A percentile compares a stretch with the other conserved stretches of the same genome.
phyloP scores from a whole-genome alignment of 2,329 filamentous ascomycete species.

The Sporothrix variecibatus region DNA sequence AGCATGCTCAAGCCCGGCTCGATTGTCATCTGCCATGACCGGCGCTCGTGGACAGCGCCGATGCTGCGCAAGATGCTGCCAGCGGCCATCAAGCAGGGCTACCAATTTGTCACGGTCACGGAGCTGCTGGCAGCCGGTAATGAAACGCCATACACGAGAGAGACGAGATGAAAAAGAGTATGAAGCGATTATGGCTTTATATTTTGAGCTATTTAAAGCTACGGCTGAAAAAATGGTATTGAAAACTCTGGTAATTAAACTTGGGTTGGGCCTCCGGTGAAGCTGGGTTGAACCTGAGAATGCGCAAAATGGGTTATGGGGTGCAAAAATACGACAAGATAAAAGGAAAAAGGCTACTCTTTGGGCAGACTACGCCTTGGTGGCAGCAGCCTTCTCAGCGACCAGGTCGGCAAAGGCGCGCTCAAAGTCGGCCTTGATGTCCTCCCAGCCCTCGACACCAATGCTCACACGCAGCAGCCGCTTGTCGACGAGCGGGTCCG shows the following conservation, averaged over 20 bases:
- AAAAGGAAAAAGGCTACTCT: no score
- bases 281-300: background rate
- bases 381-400: conserved; percentile 18
- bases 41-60: conserved; percentile 77
- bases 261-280: background rate
- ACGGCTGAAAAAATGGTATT: background rate
- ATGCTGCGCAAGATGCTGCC: conserved; percentile 76
- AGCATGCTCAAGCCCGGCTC: conserved; percentile 76
- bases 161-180: background rate
- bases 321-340: background rate
- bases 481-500: conserved; percentile 71
- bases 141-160: background rate
- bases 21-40: conserved; percentile 84
- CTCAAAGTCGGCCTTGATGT: conserved; percentile 74
- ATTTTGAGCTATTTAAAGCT: background rate
- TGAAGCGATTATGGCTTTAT: background rate
- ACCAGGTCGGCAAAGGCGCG: conserved; percentile 63
- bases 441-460: conserved; percentile 84
- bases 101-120: conserved; percentile 69
- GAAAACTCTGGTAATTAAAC: background rate
- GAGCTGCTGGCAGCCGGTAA: conserved; percentile 55
- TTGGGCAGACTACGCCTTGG: background rate
- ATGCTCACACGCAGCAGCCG: conserved; percentile 78
- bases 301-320: background rate
- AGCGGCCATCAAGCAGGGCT: conserved; percentile 69